Evolutionary conservation across 495 filamentous ascomycete species (phyloP).

Genomic region (Podospora didyma): DNA sequence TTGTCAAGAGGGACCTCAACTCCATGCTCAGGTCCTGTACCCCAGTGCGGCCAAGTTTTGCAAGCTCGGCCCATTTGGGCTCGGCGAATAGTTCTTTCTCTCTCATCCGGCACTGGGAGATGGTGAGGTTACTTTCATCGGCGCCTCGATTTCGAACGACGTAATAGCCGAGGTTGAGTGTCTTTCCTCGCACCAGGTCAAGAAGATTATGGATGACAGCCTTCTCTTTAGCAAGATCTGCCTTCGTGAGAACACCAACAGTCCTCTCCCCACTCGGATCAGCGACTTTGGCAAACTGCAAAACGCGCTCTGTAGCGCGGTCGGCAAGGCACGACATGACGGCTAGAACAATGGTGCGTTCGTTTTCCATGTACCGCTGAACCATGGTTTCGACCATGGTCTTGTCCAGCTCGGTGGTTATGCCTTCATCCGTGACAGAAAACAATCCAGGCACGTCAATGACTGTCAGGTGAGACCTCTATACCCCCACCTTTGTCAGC

Average conservation of each 20-base stretch:
- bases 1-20: constrained; percentile 39
- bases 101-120: constrained; percentile 21
- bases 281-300: constrained; percentile 44
- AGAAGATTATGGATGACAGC: constrained; percentile 35
- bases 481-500: not conserved
- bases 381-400: constrained; percentile 13
- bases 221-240: constrained; percentile 49
- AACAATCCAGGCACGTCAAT: constrained; percentile 23
- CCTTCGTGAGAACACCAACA: constrained; percentile 57
- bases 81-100: constrained; percentile 37
- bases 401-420: constrained; percentile 15
- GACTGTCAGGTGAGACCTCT: constrained; percentile 16
- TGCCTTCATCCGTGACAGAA: constrained; percentile 8
- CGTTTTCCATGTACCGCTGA: constrained; percentile 11
- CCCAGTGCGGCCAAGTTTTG: constrained; percentile 42
- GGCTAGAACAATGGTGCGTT: constrained; percentile 40
- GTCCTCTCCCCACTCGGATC: constrained; percentile 50
- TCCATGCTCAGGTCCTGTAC: constrained; percentile 43
- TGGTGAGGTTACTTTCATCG: constrained; percentile 19
- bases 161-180: constrained; percentile 51
- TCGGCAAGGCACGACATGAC: constrained; percentile 58
- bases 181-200: constrained; percentile 40
- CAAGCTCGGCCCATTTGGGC: constrained; percentile 42
- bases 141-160: constrained; percentile 55
- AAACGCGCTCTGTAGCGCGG: constrained; percentile 55